These are phyloP conservation scores for Wickerhamomyces alni DNA, from an alignment of 805 yeast genomes.

Conservation along the genomic window DNA sequence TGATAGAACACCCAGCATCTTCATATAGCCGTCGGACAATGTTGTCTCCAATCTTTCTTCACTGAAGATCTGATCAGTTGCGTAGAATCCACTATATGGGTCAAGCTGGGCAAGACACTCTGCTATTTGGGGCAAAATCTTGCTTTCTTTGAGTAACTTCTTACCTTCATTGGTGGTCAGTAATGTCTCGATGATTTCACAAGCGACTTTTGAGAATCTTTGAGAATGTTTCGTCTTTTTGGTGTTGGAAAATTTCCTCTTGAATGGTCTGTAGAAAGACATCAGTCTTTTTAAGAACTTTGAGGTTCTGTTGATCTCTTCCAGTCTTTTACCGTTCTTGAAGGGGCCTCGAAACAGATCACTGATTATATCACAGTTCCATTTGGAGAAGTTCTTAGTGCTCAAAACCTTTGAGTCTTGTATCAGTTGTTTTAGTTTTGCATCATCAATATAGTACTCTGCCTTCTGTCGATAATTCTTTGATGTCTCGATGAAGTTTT, in stretches of 20 bases:
- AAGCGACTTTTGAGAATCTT: constrained; percentile 65
- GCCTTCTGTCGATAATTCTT: constrained; percentile 10
- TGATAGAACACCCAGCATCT: constrained; percentile 70
- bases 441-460: constrained; percentile 41
- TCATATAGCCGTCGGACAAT: constrained; percentile 69
- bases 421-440: constrained; percentile 59
- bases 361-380: constrained; percentile 81
- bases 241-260: constrained; percentile 64
- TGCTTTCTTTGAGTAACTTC: constrained; percentile 60
- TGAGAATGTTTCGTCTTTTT: constrained; percentile 44
- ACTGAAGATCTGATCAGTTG: constrained; percentile 71
- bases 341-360: constrained; percentile 82
- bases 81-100: constrained; percentile 67
- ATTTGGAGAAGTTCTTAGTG: constrained; percentile 70
- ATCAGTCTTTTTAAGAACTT: constrained; percentile 79
- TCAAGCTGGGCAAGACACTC: constrained; percentile 85
- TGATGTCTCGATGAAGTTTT: constrained; percentile 21
- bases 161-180: constrained; percentile 61
- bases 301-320: constrained; percentile 71
- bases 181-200: constrained; percentile 63
- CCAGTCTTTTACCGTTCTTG: constrained; percentile 62
- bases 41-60: constrained; percentile 54
- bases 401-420: constrained; percentile 64
- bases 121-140: constrained; percentile 80
- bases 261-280: constrained; percentile 89